phyloP scores from a whole-genome alignment of 192 early-diverging fungal genomes.

The Chytriomyces sp. region DNA sequence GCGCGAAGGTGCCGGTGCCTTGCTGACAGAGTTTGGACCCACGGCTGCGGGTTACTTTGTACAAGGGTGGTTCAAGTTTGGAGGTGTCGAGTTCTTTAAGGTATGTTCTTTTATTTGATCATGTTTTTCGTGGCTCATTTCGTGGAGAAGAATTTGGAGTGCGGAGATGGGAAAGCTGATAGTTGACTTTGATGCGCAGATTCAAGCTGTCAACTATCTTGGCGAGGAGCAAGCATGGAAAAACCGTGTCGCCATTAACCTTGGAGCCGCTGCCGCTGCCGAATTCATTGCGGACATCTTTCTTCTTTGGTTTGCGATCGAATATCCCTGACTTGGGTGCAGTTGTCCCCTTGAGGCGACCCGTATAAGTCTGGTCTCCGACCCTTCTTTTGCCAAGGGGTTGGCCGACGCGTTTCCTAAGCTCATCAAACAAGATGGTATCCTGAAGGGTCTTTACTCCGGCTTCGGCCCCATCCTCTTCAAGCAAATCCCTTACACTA shows the following conservation, averaged over 20 bases:
- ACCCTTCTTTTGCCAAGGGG: slow-evolving; percentile 67
- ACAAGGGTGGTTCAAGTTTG: slow-evolving; percentile 86
- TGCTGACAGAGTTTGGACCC: slow-evolving; percentile 76
- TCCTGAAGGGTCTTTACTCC: slow-evolving; percentile 70
- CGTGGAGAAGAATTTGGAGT: neutral
- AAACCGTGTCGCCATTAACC: slow-evolving; percentile 67
- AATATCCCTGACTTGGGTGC: too few relatives aligned
- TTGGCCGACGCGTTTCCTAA: slow-evolving; percentile 60
- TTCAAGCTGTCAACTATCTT: slow-evolving; percentile 55
- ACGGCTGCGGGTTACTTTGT: slow-evolving; percentile 82
- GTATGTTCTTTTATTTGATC: neutral
- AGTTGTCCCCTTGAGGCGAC: slow-evolving; percentile 76
- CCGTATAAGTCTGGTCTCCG: slow-evolving; percentile 72
- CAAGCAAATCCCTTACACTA: slow-evolving; percentile 80
- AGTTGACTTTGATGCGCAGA: slow-evolving; percentile 41
- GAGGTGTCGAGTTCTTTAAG: slow-evolving; percentile 88
- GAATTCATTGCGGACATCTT: slow-evolving; percentile 79
- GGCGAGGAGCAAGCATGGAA: slow-evolving; percentile 60
- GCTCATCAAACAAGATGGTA: slow-evolving; percentile 66
- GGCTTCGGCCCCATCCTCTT: slow-evolving; percentile 77
- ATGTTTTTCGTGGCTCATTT: too few relatives aligned
- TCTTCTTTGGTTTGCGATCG: too few relatives aligned
- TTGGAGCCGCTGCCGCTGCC: slow-evolving; percentile 64
- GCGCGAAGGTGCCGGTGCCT: slow-evolving; percentile 68
- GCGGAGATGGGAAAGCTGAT: neutral